A percentile compares a stretch with the other conserved stretches of the same genome.
phyloP scores from a whole-genome alignment of 164 flowering plant genomes.

The Stephania yunnanensis region DNA sequence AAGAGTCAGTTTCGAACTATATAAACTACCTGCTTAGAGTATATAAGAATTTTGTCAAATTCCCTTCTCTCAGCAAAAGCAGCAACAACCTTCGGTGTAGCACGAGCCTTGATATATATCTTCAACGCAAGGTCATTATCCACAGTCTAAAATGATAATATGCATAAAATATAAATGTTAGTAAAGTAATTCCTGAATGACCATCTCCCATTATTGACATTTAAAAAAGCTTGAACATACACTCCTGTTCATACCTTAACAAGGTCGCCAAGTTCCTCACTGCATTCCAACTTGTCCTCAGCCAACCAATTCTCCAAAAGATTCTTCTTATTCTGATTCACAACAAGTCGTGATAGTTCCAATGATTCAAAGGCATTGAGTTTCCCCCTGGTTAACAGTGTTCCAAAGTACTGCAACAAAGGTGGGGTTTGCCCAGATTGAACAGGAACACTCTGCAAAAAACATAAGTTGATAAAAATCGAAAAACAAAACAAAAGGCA shows the following conservation, averaged over 20 bases:
- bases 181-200: not conserved
- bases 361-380: conserved; percentile 96
- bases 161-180: conserved; percentile 8
- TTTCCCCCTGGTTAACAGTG: conserved; percentile 88
- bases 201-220: not conserved
- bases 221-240: conserved; percentile 2
- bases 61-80: conserved; percentile 99
- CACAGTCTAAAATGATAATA: conserved; percentile 61
- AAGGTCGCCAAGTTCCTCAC: conserved; percentile 99
- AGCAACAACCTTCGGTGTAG: conserved; percentile 99
- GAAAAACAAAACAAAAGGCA: conserved; percentile 13
- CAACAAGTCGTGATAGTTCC: conserved; percentile 97
- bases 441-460: conserved; percentile 94
- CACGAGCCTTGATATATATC: conserved; percentile 96
- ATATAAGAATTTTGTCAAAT: conserved; percentile 92
- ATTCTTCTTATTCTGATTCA: conserved; percentile 95
- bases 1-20: not conserved
- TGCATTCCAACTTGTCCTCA: conserved; percentile 96
- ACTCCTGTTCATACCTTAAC: conserved; percentile 65
- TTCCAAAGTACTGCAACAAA: conserved; percentile 93
- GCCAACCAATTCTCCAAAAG: conserved; percentile 98
- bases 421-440: conserved; percentile 99
- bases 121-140: conserved; percentile 98
- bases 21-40: conserved; percentile 83
- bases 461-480: not conserved